These are phyloP conservation scores for Retiboletus flavoniger DNA, from an alignment of 1,284 basidiomycete species.

Conservation along the genomic window DNA sequence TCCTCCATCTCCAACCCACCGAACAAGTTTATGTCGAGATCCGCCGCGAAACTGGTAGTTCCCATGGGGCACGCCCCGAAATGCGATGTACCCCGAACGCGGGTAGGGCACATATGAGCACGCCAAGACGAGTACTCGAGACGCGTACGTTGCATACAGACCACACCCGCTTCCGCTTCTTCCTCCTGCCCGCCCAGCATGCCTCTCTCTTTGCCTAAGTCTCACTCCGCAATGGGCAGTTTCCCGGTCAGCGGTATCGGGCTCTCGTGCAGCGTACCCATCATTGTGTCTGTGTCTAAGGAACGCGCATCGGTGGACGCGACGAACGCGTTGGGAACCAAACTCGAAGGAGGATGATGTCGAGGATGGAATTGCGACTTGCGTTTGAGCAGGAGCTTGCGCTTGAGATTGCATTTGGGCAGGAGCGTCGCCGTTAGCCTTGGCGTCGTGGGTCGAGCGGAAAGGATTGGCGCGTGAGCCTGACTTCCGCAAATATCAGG, in stretches of 20 bases:
- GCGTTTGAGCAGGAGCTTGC: background rate
- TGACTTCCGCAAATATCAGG: background rate
- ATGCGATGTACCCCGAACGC: slow-evolving; percentile 30
- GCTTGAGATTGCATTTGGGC: slow-evolving; percentile 13
- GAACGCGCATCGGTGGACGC: slow-evolving; percentile 25
- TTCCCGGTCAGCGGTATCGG: slow-evolving; percentile 67
- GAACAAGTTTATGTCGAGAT: slow-evolving; percentile 33
- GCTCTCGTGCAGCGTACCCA: no score
- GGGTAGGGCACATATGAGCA: background rate
- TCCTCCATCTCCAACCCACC: slow-evolving; percentile 42
- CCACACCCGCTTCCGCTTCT: slow-evolving; percentile 42
- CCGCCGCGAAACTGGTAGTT: slow-evolving; percentile 11
- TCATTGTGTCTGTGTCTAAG: slow-evolving; percentile 20
- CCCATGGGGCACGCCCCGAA: slow-evolving; percentile 38
- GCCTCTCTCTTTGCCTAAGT: slow-evolving; percentile 11
- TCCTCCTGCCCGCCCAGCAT: slow-evolving; percentile 8
- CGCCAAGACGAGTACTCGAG: background rate
- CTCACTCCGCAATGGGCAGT: slow-evolving; percentile 47
- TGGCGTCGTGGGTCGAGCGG: background rate
- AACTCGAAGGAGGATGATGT: slow-evolving; percentile 45
- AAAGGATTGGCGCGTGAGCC: background rate
- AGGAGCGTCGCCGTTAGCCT: slow-evolving; percentile 10
- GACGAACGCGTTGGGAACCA: slow-evolving; percentile 14
- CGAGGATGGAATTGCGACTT: slow-evolving; percentile 56
- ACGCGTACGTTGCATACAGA: slow-evolving; percentile 45